Evolutionary conservation across 2,329 filamentous ascomycete genomes (phyloP).

Genomic region (Arthrobotrys megalospora): DNA sequence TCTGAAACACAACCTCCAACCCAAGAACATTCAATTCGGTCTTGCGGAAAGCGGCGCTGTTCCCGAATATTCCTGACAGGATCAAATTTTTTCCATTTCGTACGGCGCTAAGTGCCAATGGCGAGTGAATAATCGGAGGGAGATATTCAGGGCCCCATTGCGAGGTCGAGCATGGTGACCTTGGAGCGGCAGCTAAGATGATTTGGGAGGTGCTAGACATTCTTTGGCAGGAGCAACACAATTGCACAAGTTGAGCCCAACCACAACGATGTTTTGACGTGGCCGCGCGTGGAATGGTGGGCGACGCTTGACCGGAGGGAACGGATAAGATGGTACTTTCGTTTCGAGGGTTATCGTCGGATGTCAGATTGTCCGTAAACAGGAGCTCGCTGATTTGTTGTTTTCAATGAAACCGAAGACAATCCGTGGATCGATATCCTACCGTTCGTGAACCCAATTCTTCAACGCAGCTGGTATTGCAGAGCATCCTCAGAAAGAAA

Average conservation of each 20-base stretch:
- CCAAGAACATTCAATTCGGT: slow-evolving; percentile 22
- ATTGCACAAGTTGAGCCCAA: slow-evolving; percentile 33
- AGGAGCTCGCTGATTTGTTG: slow-evolving; percentile 35
- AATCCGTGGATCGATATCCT: slow-evolving; percentile 39
- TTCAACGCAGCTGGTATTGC: neutral
- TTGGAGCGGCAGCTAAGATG: slow-evolving; percentile 59
- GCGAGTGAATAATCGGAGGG: slow-evolving; percentile 17
- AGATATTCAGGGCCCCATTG: slow-evolving; percentile 54
- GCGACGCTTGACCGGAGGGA: slow-evolving; percentile 27
- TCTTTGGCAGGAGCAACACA: slow-evolving; percentile 59
- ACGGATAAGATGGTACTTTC: slow-evolving; percentile 10
- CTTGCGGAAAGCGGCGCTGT: slow-evolving; percentile 23
- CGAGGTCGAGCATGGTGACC: slow-evolving; percentile 40
- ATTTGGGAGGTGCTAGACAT: slow-evolving; percentile 33
- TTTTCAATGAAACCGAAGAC: slow-evolving; percentile 26
- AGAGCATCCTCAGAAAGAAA: neutral
- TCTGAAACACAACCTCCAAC: slow-evolving; percentile 25
- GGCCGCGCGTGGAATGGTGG: slow-evolving; percentile 7
- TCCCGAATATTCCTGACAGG: slow-evolving; percentile 5
- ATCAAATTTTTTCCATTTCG: slow-evolving; percentile 45
- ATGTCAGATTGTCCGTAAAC: slow-evolving; percentile 35
- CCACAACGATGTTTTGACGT: slow-evolving; percentile 29
- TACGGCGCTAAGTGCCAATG: slow-evolving; percentile 46
- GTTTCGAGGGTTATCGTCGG: slow-evolving; percentile 53
- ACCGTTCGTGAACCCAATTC: too few species aligned